Evolutionary conservation across 1,284 basidiomycete species (phyloP), one percentile per base, ranked within the genome.

Genomic region (Melampsora medusae): DNA sequence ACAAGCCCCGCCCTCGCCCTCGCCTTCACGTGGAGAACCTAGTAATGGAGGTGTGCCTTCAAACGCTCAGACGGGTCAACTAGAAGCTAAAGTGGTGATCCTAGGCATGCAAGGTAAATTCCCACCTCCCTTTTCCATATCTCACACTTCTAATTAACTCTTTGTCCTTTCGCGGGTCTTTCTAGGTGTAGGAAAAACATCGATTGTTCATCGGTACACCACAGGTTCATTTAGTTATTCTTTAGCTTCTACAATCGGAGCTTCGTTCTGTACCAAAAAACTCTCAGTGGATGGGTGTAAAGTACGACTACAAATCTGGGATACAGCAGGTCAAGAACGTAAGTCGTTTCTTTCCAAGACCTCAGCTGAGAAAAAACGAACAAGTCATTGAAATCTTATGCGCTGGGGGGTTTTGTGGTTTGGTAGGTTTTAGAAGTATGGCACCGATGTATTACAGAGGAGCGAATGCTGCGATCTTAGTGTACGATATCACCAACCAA

Each of bases 361-460:
- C 9, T 2, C 4, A 12, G 22, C 16, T 4, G 7, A 6, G 17
- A 53, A 16, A 53, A 53, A 53, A 53, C 3, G 9, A 25, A 53
- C 7, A 53, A 53, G n/a, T n/a, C 3, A 53, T n/a, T 53, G 6
- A 25, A 53, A 12, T 53, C 17, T 28, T 28, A 9, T 25, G 31
- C 5, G 17, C 28, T 33, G 9, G 31, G 17, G 5, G 0, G 22
- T 25, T n/a, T 28, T 12, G 22, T 16, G 17, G 17, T 35, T 35
- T 81, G 81, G 81, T 82, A 65, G 80, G 82, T 62, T 84, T 84
- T 80, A 83, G 84, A 79, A 83, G 81, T 19, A 81, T 92, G 92
- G 93, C 94, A 80, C 95, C 95, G 77, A 97, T 99, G 92, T 99
- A 99, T 87, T 98, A 98, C 87, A 90, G 97, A 83, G 96, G 95